Evolutionary conservation across 495 filamentous ascomycete species (phyloP), one percentile per base, ranked within the genome.

Genomic region (Daldinia decipiens): DNA sequence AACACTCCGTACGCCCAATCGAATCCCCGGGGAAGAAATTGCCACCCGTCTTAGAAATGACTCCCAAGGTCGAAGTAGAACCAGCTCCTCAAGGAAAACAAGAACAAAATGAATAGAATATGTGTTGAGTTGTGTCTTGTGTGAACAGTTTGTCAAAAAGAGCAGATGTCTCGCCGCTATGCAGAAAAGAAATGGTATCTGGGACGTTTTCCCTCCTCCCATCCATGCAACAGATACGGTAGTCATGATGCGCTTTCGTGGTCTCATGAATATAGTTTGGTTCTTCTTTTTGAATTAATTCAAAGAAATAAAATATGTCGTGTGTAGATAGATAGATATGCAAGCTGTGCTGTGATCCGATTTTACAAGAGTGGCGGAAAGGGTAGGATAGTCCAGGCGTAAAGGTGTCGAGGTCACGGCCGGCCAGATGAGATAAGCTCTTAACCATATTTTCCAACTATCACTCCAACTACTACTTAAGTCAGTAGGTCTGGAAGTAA

Each of bases 141-240:
- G 15, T 47, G 19, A 47, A 24, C 19, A 47, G 43, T 47, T 47
- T 59, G 56, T 59, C 55, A 34, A 58, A 45, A 39, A 43, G 56
- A 59, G 67, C 55, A 62, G 45, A 56, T 67, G 67, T 74, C 67
- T 70, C 71, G 67, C 71, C 71, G 71, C 71, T 74, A 74, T 74
- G 71, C 71, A 74, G 71, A 71, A 74, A 70, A 60, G 52, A 70
- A 71, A 60, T 67, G 71, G 62, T 70, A 74, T 69, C 70, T 62
- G 70, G 65, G 65, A 69, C 57, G 34, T 73, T 68, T 73, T 69
- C 58, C 70, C 47, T 53, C 70, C 54, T 56, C 29, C 70, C 65
- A 69, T 59, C 60, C 52, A 73, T 69, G 65, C 70, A 73, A 62
- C 62, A 69, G 65, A 69, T 69, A 73, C 65, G 60, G 56, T 66